Conservation (phyloP, 2,329 filamentous ascomycete species). For the Aureobasidium mangrovei region DNA sequence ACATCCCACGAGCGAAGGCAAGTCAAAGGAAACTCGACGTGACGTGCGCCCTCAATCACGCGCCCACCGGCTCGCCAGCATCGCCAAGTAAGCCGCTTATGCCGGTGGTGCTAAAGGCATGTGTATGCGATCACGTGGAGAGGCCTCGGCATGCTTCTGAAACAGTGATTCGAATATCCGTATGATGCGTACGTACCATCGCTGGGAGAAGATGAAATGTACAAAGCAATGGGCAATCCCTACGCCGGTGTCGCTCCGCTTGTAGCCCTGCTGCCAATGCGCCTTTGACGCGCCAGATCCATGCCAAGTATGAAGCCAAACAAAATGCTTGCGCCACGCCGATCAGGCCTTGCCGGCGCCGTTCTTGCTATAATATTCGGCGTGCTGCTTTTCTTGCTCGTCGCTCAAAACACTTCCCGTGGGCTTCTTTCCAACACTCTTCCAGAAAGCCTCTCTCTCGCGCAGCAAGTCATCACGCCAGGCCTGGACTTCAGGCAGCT, state of each 20-base stretch:
- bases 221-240: slow-evolving; percentile 6
- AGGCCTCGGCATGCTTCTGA: neutral
- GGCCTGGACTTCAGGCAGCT: slow-evolving; percentile 64
- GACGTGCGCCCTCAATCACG: slow-evolving; percentile 2
- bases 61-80: slow-evolving; percentile 7
- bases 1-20: neutral
- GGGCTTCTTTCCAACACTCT: slow-evolving; percentile 25
- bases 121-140: slow-evolving; percentile 7
- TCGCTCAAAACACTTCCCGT: slow-evolving; percentile 19
- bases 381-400: slow-evolving; percentile 24
- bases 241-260: neutral
- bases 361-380: slow-evolving; percentile 27
- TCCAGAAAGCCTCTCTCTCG: slow-evolving; percentile 71
- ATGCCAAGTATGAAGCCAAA: neutral
- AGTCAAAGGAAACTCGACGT: slow-evolving; percentile 2
- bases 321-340: neutral
- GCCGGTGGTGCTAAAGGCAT: neutral
- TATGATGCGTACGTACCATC: slow-evolving; percentile 9
- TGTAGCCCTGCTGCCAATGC: slow-evolving; percentile 4
- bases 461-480: slow-evolving; percentile 71
- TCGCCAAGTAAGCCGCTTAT: slow-evolving; percentile 6
- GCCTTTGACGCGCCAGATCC: slow-evolving; percentile 4
- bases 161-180: neutral
- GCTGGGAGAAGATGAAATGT: slow-evolving; percentile 6
- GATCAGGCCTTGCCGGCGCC: neutral